A percentile compares a stretch with the other conserved stretches of the same genome.
Evolutionary conservation across 371 early-diverging fungal species (phyloP).

Genomic region (Mucor mucedo): DNA sequence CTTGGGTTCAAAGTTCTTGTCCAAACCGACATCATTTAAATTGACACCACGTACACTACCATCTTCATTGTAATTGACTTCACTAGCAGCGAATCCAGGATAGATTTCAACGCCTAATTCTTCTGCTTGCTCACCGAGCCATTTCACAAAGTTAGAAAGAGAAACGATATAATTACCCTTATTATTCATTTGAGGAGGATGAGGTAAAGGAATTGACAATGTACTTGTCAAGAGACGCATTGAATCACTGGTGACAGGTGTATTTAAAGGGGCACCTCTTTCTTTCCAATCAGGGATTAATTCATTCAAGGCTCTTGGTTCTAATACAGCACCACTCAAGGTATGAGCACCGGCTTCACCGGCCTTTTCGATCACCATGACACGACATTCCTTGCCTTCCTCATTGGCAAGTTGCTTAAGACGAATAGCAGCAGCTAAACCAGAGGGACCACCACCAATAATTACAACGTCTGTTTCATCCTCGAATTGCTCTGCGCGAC

Average conservation of each 20-base stretch:
- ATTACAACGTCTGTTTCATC: constrained; percentile 97
- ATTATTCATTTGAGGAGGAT: constrained; percentile 97
- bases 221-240: constrained; percentile 87
- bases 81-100: constrained; percentile 91
- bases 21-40: constrained; percentile 95
- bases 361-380: constrained; percentile 95
- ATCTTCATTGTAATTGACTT: constrained; percentile 89
- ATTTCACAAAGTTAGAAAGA: constrained; percentile 89
- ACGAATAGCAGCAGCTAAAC: constrained; percentile 93
- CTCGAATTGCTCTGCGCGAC: constrained; percentile 61
- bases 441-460: constrained; percentile 96
- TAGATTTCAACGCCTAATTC: constrained; percentile 96
- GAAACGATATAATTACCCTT: constrained; percentile 97
- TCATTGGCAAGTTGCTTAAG: constrained; percentile 89
- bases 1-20: constrained; percentile 88
- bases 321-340: constrained; percentile 94
- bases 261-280: constrained; percentile 89
- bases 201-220: constrained; percentile 88
- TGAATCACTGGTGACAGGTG: constrained; percentile 85
- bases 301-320: constrained; percentile 92
- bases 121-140: constrained; percentile 98
- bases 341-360: constrained; percentile 96
- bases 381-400: constrained; percentile 86
- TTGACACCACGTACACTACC: constrained; percentile 93
- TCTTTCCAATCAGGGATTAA: constrained; percentile 98